These are phyloP conservation scores for Mrakia hoshinonis DNA, from an alignment of 768 basidiomycete genomes.

Conservation along the genomic window DNA sequence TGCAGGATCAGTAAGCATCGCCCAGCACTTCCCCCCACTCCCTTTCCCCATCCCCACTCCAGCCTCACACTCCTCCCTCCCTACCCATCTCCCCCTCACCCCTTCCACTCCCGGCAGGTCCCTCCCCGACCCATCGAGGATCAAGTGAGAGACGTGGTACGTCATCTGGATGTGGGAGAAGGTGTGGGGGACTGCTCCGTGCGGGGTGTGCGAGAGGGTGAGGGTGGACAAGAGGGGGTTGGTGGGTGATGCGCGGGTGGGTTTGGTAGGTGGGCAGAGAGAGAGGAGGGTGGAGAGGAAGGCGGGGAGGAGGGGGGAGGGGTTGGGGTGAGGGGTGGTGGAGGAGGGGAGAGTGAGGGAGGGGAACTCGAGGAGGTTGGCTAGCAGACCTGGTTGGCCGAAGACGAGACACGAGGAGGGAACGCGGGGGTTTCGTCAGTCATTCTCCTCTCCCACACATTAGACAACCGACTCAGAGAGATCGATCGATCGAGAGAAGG, in stretches of 20 bases:
- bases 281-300: background rate
- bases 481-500: background rate
- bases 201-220: background rate
- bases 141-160: conserved; percentile 16
- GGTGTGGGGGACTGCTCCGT: conserved; percentile 12
- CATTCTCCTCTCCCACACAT: background rate
- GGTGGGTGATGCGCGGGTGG: background rate
- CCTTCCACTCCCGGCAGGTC: conserved; percentile 2
- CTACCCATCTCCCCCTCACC: conserved; percentile 15
- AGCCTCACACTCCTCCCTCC: background rate
- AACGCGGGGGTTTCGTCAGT: too few relatives aligned
- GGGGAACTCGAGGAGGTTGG: conserved; percentile 25
- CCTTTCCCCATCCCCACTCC: conserved; percentile 11
- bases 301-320: background rate
- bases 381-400: conserved; percentile 21
- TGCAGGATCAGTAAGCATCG: background rate
- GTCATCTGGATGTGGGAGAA: conserved; percentile 24
- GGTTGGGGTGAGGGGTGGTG: background rate
- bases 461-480: background rate
- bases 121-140: background rate
- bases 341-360: conserved; percentile 11
- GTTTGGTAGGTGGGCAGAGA: background rate
- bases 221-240: background rate
- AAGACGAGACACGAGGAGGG: background rate
- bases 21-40: conserved; percentile 26